Base-by-base conservation (phyloP, 176 grass and related monocot genomes). In the Ensete ventricosum region DNA sequence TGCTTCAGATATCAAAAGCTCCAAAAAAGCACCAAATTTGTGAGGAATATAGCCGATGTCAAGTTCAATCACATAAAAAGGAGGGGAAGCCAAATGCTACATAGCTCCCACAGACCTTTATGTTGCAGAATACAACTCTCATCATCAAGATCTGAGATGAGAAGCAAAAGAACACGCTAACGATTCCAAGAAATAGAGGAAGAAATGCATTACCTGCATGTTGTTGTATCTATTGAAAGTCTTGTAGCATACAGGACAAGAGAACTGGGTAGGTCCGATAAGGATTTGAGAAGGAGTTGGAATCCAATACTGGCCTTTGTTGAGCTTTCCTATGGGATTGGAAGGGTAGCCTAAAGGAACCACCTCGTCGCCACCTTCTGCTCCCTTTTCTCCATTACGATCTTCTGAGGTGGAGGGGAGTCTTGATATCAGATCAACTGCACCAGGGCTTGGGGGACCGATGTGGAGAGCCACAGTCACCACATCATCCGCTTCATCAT, bases 161-260 rank as follows among this genome's bases (percentile, higher is more conserved):
- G 50, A 50, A 71, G 34, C 34, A 43, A 43, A 43, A 6, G 34
- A 43, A 43, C 34, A 43, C 3, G 34, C 4, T 43, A 43, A 43
- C 4, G 34, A 43, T 3, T 43, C 34, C 34, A 6, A 0, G 34
- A 43, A 43, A 43, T 43, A 43, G 34, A 43, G 34, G 34, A 43
- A 43, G 34, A 43, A 43, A 43, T 43, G 34, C 34, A 43, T 43
- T 76, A 98, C 94, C 87, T 98, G 94, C 94, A 98, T 98, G 80
- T 98, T 98, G 69, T 98, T 98, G 82, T 98, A 98, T 91, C 94
- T 60, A 71, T 98, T 98, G 88, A 98, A 98, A 54, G 94, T 98
- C 69, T 98, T 98, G 79, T 76, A 91, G 79, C 94, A 98, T 73
- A 98, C 94, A n/a, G 90, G 94, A 69, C 94, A 98, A 25, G 90